A percentile compares a stretch with the other conserved stretches of the same genome.
These are phyloP conservation scores for Rhipidocladum racemiflorum DNA, from an alignment of 176 grass and related monocot genomes.

Conservation along the genomic window DNA sequence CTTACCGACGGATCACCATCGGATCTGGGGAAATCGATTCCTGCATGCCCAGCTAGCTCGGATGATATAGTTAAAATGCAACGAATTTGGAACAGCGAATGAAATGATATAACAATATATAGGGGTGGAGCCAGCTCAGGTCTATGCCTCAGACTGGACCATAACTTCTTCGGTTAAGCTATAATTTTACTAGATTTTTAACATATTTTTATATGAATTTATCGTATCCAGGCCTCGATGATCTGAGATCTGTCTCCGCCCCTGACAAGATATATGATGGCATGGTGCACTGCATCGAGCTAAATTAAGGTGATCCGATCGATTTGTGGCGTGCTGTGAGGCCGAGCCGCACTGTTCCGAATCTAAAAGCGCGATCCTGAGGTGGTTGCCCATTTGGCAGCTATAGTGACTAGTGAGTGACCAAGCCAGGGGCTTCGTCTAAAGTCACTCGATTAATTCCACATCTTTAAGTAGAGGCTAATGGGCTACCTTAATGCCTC, in stretches of 20 bases:
- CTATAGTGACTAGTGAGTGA: not conserved
- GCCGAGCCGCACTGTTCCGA: not conserved
- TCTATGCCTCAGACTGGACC: no score
- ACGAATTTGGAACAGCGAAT: not conserved
- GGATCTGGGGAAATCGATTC: not conserved
- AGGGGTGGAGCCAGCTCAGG: no score
- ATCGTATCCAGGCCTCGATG: no score
- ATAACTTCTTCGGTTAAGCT: no score
- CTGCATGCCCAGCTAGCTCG: not conserved
- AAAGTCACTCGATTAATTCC: not conserved
- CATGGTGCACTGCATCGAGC: no score
- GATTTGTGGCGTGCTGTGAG: not conserved
- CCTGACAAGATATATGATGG: no score
- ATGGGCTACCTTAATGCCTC: not conserved
- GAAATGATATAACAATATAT: no score
- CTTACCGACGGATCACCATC: not conserved
- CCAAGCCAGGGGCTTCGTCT: not conserved
- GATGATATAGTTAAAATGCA: not conserved
- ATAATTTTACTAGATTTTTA: no score
- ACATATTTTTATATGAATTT: no score
- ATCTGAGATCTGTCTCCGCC: no score
- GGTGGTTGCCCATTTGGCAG: slow-evolving; percentile 22
- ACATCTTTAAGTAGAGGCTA: not conserved
- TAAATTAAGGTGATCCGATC: no score
- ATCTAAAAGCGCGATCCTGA: not conserved